Conservation (phyloP, 2,329 filamentous ascomycete species). For the Allantophomopsis cytisporea region DNA sequence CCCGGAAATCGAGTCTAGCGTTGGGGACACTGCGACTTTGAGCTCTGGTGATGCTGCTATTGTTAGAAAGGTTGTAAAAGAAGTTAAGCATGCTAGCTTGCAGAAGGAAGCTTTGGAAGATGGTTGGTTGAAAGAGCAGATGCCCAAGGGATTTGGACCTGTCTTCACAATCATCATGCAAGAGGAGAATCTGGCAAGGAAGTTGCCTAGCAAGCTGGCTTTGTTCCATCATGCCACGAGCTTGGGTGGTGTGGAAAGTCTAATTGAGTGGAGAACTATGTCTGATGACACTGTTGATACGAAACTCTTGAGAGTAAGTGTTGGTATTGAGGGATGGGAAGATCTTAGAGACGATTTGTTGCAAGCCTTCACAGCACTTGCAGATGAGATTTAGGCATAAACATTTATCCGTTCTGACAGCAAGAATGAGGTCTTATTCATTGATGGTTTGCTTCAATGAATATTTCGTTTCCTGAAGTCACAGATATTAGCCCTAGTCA, state of each 20-base stretch:
- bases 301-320: constrained; percentile 63
- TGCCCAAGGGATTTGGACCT: constrained; percentile 82
- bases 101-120: constrained; percentile 48
- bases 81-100: constrained; percentile 65
- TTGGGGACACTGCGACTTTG: constrained; percentile 1
- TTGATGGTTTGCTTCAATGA: too few species aligned
- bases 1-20: constrained; percentile 4
- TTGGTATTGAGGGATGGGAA: constrained; percentile 78
- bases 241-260: constrained; percentile 82
- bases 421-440: too few species aligned
- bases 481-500: too few species aligned
- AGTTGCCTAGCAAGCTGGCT: constrained; percentile 62
- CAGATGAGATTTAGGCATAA: constrained; percentile 1
- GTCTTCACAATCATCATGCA: constrained; percentile 69
- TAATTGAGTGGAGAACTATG: constrained; percentile 96
- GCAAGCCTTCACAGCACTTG: constrained; percentile 38
- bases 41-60: constrained; percentile 22
- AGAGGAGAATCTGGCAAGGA: constrained; percentile 43
- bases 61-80: constrained; percentile 40
- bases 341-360: constrained; percentile 69
- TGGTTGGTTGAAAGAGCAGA: constrained; percentile 71
- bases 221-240: constrained; percentile 94
- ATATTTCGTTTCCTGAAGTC: too few species aligned
- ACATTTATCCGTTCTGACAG: neutral
- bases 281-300: constrained; percentile 61